These are phyloP conservation scores for Blastocystis sp. DNA, from an alignment of 352 stramenopile species.

Conservation along the genomic window DNA sequence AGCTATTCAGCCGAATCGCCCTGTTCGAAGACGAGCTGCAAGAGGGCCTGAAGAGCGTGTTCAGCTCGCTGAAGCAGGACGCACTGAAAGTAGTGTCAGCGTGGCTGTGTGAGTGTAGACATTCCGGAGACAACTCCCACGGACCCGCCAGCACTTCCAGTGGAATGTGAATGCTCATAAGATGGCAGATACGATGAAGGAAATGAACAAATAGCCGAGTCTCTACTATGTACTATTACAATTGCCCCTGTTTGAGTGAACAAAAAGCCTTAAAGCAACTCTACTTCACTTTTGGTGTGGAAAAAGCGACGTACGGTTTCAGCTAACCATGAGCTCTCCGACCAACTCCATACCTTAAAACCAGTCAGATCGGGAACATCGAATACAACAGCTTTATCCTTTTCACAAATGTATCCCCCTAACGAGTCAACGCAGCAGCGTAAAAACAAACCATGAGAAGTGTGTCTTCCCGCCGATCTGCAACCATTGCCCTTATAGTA, in stretches of 20 bases:
- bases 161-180: constrained; percentile 52
- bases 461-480: constrained; percentile 45
- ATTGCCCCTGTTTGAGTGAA: background rate
- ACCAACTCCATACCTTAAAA: constrained; percentile 25
- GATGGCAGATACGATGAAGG: constrained; percentile 57
- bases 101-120: background rate
- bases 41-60: background rate
- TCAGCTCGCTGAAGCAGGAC: constrained; percentile 46
- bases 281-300: constrained; percentile 51
- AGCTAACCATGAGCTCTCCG: constrained; percentile 4
- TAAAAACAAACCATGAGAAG: background rate
- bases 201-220: background rate
- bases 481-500: constrained; percentile 59
- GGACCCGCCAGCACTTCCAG: constrained; percentile 44
- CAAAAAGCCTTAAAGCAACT: background rate
- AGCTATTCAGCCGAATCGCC: background rate
- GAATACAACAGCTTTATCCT: constrained; percentile 47
- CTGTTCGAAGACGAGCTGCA: constrained; percentile 21
- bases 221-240: background rate
- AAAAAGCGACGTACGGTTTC: constrained; percentile 55
- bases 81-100: background rate
- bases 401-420: constrained; percentile 48
- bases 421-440: background rate
- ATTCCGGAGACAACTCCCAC: constrained; percentile 28
- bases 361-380: constrained; percentile 59